Conservation (phyloP, 768 basidiomycete species). For the Tubosaeta brunneosetosa region DNA sequence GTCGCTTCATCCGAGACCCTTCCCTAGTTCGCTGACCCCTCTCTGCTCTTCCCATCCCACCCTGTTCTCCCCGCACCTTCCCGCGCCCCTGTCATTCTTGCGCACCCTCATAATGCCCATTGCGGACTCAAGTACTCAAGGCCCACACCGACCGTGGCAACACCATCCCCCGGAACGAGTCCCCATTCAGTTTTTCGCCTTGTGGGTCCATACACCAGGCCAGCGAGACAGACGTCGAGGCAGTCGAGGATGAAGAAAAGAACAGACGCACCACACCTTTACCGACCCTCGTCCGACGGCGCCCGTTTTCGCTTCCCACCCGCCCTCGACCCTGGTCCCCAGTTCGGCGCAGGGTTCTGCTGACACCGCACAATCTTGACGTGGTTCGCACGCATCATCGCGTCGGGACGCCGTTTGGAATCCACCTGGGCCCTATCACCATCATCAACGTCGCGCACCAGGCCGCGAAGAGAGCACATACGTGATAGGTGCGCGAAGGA, state of each 20-base stretch:
- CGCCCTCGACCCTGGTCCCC: slow-evolving; percentile 84
- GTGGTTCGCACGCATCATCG: slow-evolving; percentile 54
- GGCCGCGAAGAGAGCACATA: slow-evolving; percentile 24
- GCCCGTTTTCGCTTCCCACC: slow-evolving; percentile 35
- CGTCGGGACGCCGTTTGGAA: slow-evolving; percentile 69
- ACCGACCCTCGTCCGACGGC: slow-evolving; percentile 14
- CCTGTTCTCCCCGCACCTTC: slow-evolving; percentile 72
- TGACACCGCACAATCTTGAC: slow-evolving; percentile 86
- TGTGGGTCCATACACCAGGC: slow-evolving; percentile 25
- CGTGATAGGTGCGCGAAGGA: slow-evolving; percentile 67
- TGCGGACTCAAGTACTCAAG: slow-evolving; percentile 49
- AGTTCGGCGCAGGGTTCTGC: slow-evolving; percentile 83
- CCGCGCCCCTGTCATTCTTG: slow-evolving; percentile 65
- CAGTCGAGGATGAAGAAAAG: slow-evolving; percentile 48
- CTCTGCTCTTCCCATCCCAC: slow-evolving; percentile 62
- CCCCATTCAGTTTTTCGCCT: slow-evolving; percentile 40
- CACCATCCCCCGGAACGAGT: slow-evolving; percentile 35
- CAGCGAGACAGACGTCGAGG: slow-evolving; percentile 32
- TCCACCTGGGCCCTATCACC: slow-evolving; percentile 53
- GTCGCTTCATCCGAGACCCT: slow-evolving; percentile 50
- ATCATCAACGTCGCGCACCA: background rate
- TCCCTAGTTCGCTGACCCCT: slow-evolving; percentile 62
- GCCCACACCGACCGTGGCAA: slow-evolving; percentile 50
- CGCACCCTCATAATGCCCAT: slow-evolving; percentile 63
- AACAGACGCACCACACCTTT: too few species aligned